These are phyloP conservation scores for Schrenkiella parvula DNA, from an alignment of 345 rosid species.

Conservation along the genomic window DNA sequence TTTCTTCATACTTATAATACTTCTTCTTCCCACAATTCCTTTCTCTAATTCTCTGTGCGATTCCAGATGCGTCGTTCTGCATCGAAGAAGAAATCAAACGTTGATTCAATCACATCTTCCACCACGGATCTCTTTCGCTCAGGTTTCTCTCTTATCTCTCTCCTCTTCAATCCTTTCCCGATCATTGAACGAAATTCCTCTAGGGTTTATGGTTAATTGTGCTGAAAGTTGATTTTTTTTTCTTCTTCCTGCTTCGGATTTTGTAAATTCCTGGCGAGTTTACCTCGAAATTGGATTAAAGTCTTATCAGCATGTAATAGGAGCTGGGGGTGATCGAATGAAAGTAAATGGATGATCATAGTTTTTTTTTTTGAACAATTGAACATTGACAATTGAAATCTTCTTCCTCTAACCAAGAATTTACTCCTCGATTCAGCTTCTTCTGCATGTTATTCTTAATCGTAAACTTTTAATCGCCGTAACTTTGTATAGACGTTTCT, in stretches of 20 bases:
- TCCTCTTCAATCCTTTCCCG: background rate
- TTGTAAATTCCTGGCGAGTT: background rate
- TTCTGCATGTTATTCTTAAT: background rate
- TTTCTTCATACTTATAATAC: background rate
- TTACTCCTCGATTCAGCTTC: background rate
- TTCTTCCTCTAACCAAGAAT: background rate
- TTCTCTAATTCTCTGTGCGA: background rate
- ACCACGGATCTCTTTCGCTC: conserved; percentile 92
- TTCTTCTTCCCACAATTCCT: background rate
- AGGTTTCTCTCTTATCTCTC: conserved; percentile 37
- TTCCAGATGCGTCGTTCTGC: conserved; percentile 86
- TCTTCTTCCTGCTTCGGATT: background rate
- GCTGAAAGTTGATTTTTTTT: background rate
- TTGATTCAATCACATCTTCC: conserved; percentile 49
- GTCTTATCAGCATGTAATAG: background rate
- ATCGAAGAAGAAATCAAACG: conserved; percentile 64
- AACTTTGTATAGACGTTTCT: background rate
- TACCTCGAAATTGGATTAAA: background rate
- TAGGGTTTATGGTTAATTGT: conserved; percentile 28
- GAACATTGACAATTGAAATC: background rate
- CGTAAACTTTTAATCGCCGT: background rate
- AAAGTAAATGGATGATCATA: background rate
- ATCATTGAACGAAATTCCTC: background rate
- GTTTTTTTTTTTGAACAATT: background rate
- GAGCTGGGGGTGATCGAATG: background rate